These are phyloP conservation scores for Saccharomycopsis selenospora DNA, from an alignment of 805 yeast species.

Conservation along the genomic window DNA sequence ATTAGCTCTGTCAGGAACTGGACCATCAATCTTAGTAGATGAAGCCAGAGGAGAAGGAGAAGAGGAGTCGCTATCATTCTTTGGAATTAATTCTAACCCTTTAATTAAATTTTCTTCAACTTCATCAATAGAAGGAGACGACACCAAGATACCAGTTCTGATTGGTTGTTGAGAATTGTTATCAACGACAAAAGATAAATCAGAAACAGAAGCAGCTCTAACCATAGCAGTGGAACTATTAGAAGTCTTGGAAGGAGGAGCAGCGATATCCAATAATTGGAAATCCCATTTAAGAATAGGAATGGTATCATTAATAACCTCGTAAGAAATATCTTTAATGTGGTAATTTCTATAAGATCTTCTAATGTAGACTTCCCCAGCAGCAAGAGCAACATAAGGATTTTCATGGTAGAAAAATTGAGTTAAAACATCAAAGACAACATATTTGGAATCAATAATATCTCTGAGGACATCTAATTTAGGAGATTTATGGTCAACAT, in stretches of 20 bases:
- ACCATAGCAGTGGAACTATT: slow-evolving; percentile 43
- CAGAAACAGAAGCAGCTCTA: slow-evolving; percentile 90
- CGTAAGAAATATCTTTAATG: slow-evolving; percentile 64
- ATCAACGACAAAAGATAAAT: slow-evolving; percentile 77
- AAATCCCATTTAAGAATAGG: slow-evolving; percentile 86
- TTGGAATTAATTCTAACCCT: slow-evolving; percentile 67
- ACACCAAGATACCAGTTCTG: slow-evolving; percentile 79
- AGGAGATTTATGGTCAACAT: slow-evolving; percentile 71
- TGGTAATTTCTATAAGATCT: slow-evolving; percentile 96
- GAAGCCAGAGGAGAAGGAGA: slow-evolving; percentile 23
- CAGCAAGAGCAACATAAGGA: slow-evolving; percentile 88
- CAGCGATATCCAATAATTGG: slow-evolving; percentile 69
- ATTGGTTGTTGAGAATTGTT: slow-evolving; percentile 55
- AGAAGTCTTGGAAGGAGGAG: slow-evolving; percentile 38
- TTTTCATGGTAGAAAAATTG: slow-evolving; percentile 83
- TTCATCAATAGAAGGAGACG: slow-evolving; percentile 80
- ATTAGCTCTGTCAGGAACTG: slow-evolving; percentile 40
- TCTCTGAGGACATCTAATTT: slow-evolving; percentile 74
- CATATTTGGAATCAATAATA: slow-evolving; percentile 92
- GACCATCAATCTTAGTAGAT: slow-evolving; percentile 32
- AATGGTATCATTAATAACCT: slow-evolving; percentile 25
- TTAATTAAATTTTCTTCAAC: slow-evolving; percentile 73
- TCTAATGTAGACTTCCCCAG: slow-evolving; percentile 93
- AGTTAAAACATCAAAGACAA: slow-evolving; percentile 91
- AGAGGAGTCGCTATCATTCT: slow-evolving; percentile 33